Conservation (phyloP, 495 filamentous ascomycete species). For the Rostrohypoxylon terebratum region DNA sequence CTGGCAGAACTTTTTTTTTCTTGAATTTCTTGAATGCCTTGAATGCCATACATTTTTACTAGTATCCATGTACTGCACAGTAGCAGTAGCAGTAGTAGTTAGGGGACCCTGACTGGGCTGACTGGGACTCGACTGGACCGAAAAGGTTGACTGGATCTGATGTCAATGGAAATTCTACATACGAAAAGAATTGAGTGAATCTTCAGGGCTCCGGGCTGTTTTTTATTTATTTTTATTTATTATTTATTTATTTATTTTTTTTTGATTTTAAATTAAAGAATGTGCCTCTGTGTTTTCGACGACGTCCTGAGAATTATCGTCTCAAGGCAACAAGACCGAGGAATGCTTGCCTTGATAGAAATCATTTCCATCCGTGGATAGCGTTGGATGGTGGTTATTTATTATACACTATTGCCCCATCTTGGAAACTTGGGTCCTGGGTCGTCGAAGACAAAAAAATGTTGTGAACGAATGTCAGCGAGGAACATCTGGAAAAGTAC, state of each 20-base stretch:
- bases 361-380: neutral
- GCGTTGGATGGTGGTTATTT: neutral
- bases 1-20: conserved; percentile 16
- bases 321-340: neutral
- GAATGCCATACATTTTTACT: too few species aligned
- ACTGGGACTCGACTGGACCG: too few species aligned
- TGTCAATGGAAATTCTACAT: conserved; percentile 29
- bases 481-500: neutral
- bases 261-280: neutral
- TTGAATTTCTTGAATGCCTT: too few species aligned
- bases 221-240: too few species aligned
- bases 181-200: neutral
- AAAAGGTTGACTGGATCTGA: conserved; percentile 16
- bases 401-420: neutral
- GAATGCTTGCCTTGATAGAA: neutral
- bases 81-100: neutral
- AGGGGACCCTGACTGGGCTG: conserved; percentile 35
- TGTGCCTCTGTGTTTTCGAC: neutral
- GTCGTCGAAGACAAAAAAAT: neutral
- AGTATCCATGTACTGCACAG: too few species aligned
- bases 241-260: too few species aligned
- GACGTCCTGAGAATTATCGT: neutral
- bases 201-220: neutral
- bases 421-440: neutral
- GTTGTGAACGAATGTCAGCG: neutral